Evolutionary conservation across 2,329 filamentous ascomycete species (phyloP), one percentile per base, ranked within the genome.

Genomic region (Colletotrichum ledebouriae): DNA sequence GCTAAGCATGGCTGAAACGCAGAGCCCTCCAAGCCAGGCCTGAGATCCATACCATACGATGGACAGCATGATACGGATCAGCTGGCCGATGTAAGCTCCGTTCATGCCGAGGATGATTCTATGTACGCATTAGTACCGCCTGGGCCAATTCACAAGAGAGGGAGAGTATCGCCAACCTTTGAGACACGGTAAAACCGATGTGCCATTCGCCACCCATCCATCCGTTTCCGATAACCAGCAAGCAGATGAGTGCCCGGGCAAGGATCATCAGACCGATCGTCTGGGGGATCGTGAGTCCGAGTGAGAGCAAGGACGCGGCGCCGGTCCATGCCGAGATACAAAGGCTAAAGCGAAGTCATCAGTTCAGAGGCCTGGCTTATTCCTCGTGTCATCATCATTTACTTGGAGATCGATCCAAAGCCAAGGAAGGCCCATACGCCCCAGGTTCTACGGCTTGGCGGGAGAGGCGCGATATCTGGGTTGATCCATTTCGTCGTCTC

Each of bases 401-500:
- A 70, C 70, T 72, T 72, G 29, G 70, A 70, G 57, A 72, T 72
- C 11, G 70, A 71, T 3, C 71, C 71, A 33, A 71, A 72, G 1
- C 71, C 71, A 9, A 72, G 67, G 41, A 70, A 73, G 10, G 72
- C 63, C 70, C 63, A 71, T 3, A 70, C 10, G 10, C 68, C 81
- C 83, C 83, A 85, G 44, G 82, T 85, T 70, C 83, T 76, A 59
- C 81, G 75, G 63, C 79, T 78, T 2, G 80, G 78, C n/a, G 84
- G 76, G 6, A 81, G 71, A n/a, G 79, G 78, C 12, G 78, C 77
- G 34, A 81, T 72, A 49, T 80, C 79, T 71, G 81, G 81, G 64
- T 86, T 86, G 29, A 81, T 83, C 84, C 84, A 86, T 34, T 79
- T 76, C 58, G 83, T 79, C 0, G 82, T 84, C 65, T 84, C 80